phyloP scores from a whole-genome alignment of 352 stramenopile species.

The Globisporangium ultimum region DNA sequence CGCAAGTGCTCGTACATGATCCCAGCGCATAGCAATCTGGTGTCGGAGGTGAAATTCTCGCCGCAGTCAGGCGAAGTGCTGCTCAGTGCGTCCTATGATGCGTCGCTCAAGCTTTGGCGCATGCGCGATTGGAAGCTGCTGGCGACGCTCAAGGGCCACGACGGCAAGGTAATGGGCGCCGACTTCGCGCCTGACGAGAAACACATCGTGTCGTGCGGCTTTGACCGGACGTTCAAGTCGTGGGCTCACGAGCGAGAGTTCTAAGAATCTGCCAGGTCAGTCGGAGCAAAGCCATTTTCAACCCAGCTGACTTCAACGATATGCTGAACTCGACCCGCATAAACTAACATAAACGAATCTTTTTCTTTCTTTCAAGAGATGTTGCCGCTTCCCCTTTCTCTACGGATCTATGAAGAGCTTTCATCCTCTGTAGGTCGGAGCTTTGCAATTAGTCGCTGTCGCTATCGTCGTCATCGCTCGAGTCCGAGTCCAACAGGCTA shows the following conservation, averaged over 20 bases:
- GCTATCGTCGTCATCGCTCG: constrained; percentile 76
- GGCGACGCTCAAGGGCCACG: constrained; percentile 87
- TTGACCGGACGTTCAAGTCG: constrained; percentile 92
- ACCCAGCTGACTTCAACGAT: too few relatives aligned
- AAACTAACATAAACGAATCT: neutral
- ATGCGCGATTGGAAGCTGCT: constrained; percentile 93
- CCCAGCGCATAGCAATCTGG: constrained; percentile 93
- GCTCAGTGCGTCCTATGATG: constrained; percentile 93
- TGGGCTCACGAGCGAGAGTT: constrained; percentile 91
- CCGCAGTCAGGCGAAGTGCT: constrained; percentile 83
- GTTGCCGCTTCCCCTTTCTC: too few relatives aligned
- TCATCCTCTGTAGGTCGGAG: neutral
- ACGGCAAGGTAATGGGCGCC: constrained; percentile 94
- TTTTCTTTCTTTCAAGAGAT: neutral
- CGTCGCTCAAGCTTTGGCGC: constrained; percentile 92
- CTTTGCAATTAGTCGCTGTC: constrained; percentile 15
- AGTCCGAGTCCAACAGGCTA: constrained; percentile 79
- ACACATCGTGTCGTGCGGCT: constrained; percentile 87
- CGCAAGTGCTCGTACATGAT: constrained; percentile 91
- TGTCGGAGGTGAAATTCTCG: constrained; percentile 91
- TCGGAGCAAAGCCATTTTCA: too few relatives aligned
- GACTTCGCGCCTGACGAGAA: constrained; percentile 90
- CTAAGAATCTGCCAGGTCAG: constrained; percentile 22
- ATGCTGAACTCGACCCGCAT: neutral
- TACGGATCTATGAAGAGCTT: neutral